Percentiles rank a stretch among this genome's conserved stretches.
Evolutionary conservation across 176 grass and related monocot genomes (phyloP).

Genomic region (Cenchrus americanus): DNA sequence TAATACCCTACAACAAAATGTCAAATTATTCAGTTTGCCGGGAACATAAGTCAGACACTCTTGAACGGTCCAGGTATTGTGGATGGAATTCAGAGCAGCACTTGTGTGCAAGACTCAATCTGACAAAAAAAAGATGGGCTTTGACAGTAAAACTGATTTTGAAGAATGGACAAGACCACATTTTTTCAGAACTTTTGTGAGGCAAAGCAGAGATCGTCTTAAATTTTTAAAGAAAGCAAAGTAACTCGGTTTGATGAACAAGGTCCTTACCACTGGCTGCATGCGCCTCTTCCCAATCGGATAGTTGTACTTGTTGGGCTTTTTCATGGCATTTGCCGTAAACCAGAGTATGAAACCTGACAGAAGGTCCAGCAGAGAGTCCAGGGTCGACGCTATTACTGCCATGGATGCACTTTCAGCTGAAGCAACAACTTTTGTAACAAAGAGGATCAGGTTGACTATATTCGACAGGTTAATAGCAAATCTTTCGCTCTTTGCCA

Average conservation of each 20-base stretch:
- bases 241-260: background rate
- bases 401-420: constrained; percentile 70
- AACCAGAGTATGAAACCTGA: constrained; percentile 96
- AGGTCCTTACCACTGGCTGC: constrained; percentile 83
- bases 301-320: constrained; percentile 83
- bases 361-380: constrained; percentile 87
- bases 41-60: background rate
- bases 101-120: background rate
- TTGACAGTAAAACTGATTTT: background rate
- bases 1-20: constrained; percentile 65
- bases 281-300: constrained; percentile 95
- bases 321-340: constrained; percentile 82
- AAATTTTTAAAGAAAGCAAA: constrained; percentile 1
- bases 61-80: background rate
- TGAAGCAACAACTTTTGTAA: constrained; percentile 75
- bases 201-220: background rate
- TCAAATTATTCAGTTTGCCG: background rate
- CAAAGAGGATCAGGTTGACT: constrained; percentile 79
- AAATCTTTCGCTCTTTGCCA: constrained; percentile 65
- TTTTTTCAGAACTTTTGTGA: background rate
- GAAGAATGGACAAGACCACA: background rate
- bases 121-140: background rate
- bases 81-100: background rate
- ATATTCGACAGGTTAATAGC: constrained; percentile 84
- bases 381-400: constrained; percentile 89